A percentile compares a stretch with the other conserved stretches of the same genome.
phyloP scores from a whole-genome alignment of 441 rosid species.

The Jatropha podagrica region DNA sequence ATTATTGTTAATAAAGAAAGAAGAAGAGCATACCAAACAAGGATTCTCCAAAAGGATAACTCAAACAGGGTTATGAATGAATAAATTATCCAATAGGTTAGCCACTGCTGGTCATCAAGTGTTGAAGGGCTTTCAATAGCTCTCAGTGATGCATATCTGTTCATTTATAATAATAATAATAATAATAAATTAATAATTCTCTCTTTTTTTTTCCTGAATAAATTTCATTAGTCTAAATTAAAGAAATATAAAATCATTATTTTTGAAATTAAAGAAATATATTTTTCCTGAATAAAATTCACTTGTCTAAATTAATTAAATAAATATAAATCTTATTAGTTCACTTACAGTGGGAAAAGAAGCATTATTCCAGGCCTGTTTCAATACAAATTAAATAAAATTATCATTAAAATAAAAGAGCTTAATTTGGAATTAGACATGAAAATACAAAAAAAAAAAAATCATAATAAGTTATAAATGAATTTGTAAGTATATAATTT shows the following conservation, averaged over 20 bases:
- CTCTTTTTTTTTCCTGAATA: too few relatives aligned
- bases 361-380: constrained; percentile 89
- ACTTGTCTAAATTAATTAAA: not conserved
- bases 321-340: too few relatives aligned
- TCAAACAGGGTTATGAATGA: constrained; percentile 76
- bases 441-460: not conserved
- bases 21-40: constrained; percentile 58
- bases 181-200: too few relatives aligned
- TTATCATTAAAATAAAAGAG: too few relatives aligned
- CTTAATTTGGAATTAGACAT: too few relatives aligned
- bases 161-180: not conserved
- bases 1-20: too few relatives aligned
- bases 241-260: not conserved
- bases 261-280: too few relatives aligned
- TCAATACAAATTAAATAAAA: not conserved
- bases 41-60: constrained; percentile 70
- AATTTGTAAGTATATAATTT: too few relatives aligned
- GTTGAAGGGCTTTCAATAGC: constrained; percentile 87
- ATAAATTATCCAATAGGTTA: constrained; percentile 91
- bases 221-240: not conserved
- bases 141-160: constrained; percentile 62
- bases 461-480: not conserved
- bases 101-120: constrained; percentile 90
- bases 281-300: too few relatives aligned
- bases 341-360: constrained; percentile 81